Percentiles rank a stretch among this genome's conserved stretches.
Evolutionary conservation across 176 grass and related monocot species (phyloP).

Genomic region (Thinopyrum elongatum): DNA sequence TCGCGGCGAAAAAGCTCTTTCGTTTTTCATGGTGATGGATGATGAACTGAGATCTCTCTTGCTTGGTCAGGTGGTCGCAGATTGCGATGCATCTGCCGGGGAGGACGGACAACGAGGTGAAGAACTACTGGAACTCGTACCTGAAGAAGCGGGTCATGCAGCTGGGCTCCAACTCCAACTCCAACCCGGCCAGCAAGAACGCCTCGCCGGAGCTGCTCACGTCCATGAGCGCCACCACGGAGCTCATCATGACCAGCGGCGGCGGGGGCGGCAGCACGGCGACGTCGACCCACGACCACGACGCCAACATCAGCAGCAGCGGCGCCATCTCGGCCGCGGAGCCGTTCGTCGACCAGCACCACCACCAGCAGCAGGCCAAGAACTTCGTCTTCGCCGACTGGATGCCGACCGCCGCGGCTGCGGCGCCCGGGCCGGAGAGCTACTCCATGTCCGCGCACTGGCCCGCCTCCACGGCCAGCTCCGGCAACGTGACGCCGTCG

Average conservation of each 20-base stretch:
- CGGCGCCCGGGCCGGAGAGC: background rate
- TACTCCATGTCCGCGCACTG: conserved; percentile 48
- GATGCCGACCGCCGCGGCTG: background rate
- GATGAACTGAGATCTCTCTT: conserved; percentile 5
- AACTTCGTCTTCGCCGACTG: conserved; percentile 67
- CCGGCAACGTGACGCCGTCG: conserved; percentile 48
- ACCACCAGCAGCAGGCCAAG: conserved; percentile 26
- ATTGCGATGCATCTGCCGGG: conserved; percentile 85
- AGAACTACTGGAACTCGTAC: conserved; percentile 93
- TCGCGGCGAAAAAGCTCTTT: background rate
- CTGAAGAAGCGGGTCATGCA: conserved; percentile 76
- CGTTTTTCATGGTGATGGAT: conserved; percentile 1
- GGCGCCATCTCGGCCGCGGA: conserved; percentile 9
- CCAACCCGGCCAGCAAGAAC: conserved; percentile 31
- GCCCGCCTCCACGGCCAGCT: conserved; percentile 46
- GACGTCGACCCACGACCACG: conserved; percentile 42
- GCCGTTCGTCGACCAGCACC: conserved; percentile 21
- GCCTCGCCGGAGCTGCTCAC: conserved; percentile 19
- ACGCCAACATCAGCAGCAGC: conserved; percentile 32
- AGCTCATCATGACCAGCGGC: conserved; percentile 39
- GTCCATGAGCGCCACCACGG: conserved; percentile 48
- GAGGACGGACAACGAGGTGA: conserved; percentile 90
- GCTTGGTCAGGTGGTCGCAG: conserved; percentile 62
- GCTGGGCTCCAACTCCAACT: background rate
- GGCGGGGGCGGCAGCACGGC: conserved; percentile 16